Evolutionary conservation across 768 basidiomycete genomes (phyloP).

Genomic region (Guyanaporus albipodus): DNA sequence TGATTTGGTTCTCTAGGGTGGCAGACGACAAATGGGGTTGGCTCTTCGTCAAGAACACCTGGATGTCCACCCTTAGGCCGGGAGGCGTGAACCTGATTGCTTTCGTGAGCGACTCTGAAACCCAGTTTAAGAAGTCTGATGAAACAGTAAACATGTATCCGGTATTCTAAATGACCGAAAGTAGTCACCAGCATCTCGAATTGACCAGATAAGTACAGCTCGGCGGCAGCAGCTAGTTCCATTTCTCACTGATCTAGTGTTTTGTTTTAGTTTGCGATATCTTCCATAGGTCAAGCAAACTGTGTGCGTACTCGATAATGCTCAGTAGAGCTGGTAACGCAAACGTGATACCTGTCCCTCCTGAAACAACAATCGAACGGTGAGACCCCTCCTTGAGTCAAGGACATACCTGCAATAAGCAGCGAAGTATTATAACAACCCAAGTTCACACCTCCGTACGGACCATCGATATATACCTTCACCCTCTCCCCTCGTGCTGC

Average conservation of each 20-base stretch:
- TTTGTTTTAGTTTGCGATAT: neutral
- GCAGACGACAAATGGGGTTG: neutral
- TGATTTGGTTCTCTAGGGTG: neutral
- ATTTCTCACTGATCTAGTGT: slow-evolving; percentile 10
- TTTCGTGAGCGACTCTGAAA: slow-evolving; percentile 13
- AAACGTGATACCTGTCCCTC: slow-evolving; percentile 50
- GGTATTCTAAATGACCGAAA: neutral
- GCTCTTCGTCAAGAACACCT: slow-evolving; percentile 11
- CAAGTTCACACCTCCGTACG: slow-evolving; percentile 45
- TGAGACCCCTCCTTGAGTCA: neutral
- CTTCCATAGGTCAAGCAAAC: neutral
- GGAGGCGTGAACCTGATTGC: slow-evolving; percentile 13
- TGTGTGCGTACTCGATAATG: slow-evolving; percentile 37
- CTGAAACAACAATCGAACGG: slow-evolving; percentile 19
- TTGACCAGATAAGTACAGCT: slow-evolving; percentile 41
- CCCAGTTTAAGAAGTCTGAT: slow-evolving; percentile 12
- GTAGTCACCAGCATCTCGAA: slow-evolving; percentile 36
- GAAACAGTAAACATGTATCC: neutral
- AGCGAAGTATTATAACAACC: slow-evolving; percentile 40
- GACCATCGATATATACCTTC: slow-evolving; percentile 53
- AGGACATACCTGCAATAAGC: slow-evolving; percentile 42
- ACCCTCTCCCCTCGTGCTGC: slow-evolving; percentile 31
- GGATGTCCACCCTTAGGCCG: slow-evolving; percentile 15
- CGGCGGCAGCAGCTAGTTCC: slow-evolving; percentile 27
- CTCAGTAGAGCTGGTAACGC: slow-evolving; percentile 43